Base-by-base conservation (phyloP, 169 alveolate genomes). In the Eimeria brunetti region DNA sequence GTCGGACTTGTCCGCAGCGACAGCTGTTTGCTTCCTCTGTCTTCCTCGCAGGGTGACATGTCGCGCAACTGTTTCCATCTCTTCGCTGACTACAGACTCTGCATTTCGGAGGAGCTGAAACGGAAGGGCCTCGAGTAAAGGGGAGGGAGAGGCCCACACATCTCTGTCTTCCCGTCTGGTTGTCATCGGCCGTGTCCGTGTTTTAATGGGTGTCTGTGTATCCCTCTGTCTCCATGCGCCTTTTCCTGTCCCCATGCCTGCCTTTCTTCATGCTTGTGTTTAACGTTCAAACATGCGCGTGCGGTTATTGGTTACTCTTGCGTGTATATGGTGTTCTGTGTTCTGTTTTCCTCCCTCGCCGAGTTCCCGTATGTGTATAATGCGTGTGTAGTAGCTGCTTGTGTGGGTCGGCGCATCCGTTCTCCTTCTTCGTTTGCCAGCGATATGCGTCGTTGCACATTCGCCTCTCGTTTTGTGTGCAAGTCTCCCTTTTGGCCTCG, bases 11-110 rank as follows among this genome's bases (percentile, higher is more conserved):
- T 14, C 6, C 18, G 81, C 36, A 36, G 56, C 53, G 8, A 18
- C 53, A 5, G 53, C 12, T 38, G 81, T 38, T 4, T 38, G 0
- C 16, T 12, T 56, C 49, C 14, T 20, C 4, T 16, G n/a, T 71
- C 22, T 41, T 62, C 33, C 2, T 30, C 22, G 2, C 80, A 85
- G 92, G 92, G 92, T 18, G 92, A 85, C 18, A 85, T 85, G 80
- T 85, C 92, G 2, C 92, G 80, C 53, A 91, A 76, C 69, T 91
- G 95, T 85, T 41, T 58, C 41, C 95, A 91, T 41, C 84, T 91
- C 84, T 91, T 91, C 44, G 95, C 71, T n/a, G 95, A 91, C 38
- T 91, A 91, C 58, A 64, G 95, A 11, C 75, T 71, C 20, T 91
- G 95, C 75, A 62, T 91, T n/a, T 44, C 76, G 30, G 95, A 91